A percentile compares a stretch with the other conserved stretches of the same genome.
phyloP scores from a whole-genome alignment of 1,284 basidiomycete species.

The Puccinia hordei region DNA sequence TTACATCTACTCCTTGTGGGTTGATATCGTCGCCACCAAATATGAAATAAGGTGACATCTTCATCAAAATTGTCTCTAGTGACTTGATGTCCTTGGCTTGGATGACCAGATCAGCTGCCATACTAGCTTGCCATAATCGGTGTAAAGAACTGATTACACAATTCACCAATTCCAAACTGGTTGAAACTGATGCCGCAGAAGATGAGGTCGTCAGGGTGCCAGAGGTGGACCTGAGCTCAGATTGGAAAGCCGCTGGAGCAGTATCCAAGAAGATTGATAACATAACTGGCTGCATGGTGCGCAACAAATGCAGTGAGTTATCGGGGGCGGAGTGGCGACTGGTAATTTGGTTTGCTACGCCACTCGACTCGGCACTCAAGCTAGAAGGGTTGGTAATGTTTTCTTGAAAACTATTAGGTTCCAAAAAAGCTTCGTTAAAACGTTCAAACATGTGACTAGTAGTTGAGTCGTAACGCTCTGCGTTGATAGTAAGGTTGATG shows the following conservation, averaged over 20 bases:
- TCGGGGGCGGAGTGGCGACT: neutral
- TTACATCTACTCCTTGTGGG: conserved; percentile 67
- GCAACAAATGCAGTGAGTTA: conserved; percentile 55
- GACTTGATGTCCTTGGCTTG: conserved; percentile 51
- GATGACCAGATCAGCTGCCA: conserved; percentile 51
- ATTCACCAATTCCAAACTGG: conserved; percentile 63
- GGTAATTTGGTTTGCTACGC: conserved; percentile 4
- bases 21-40: conserved; percentile 63
- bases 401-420: conserved; percentile 4
- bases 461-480: neutral
- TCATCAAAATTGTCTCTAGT: conserved; percentile 67
- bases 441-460: conserved; percentile 45
- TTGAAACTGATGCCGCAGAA: neutral
- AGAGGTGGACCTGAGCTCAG: conserved; percentile 56
- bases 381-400: conserved; percentile 53
- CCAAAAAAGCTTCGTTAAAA: conserved; percentile 35
- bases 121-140: conserved; percentile 69
- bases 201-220: conserved; percentile 50
- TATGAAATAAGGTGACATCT: conserved; percentile 82
- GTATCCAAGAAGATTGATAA: conserved; percentile 80
- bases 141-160: conserved; percentile 68
- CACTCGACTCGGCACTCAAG: neutral
- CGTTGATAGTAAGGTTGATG: neutral
- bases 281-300: conserved; percentile 72
- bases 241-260: conserved; percentile 76